Base-by-base conservation (phyloP, 1,139 yeast genomes). In the Yamadazyma triangularis region DNA sequence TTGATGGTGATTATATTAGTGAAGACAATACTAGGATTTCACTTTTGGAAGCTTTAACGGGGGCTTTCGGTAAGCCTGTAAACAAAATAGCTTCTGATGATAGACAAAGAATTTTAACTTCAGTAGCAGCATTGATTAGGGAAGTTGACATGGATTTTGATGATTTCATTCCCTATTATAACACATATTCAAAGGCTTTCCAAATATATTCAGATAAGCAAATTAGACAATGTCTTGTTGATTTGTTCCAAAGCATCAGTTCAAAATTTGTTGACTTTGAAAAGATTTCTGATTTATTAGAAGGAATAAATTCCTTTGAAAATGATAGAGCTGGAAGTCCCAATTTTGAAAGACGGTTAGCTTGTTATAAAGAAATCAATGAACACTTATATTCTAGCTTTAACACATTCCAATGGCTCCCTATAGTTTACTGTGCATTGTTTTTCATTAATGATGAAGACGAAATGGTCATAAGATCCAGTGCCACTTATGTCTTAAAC, bases 381-480 rank as follows among this genome's bases (percentile, higher is more conserved):
- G 94, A 86, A 40, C 54, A 51, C 0, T 45, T 60, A 3, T 85
- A 70, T 49, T 11, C 32, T 1, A 39, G 52, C 0, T 56, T 84
- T 10, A 51, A 71, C 0, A 61, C 76, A 1, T 37, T 56, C 3
- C 88, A 87, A 47, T 93, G 98, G 98, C 48, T 74, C 7, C 96
- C 96, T 2, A 48, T 93, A 3, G 39, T 91, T 23, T 73, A 81
- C 51, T 74, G 79, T 37, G 70, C 78, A 38, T 64, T 91, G 26
- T 88, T 62, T 49, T 85, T 75, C 51, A 73, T 91, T 36, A 79
- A 79, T 37, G 95, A 87, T 47, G 80, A 78, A 23, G 80, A 77
- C 14, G 99, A 91, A 52, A 65, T 84, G 36, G 82, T 95, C 0
- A 62, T 91, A 32, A 71, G 97, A 54, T 73, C 86, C 1, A 87